Percentiles rank a stretch among this genome's conserved stretches.
phyloP scores from a whole-genome alignment of 805 yeast genomes.

The Ogataea minuta region DNA sequence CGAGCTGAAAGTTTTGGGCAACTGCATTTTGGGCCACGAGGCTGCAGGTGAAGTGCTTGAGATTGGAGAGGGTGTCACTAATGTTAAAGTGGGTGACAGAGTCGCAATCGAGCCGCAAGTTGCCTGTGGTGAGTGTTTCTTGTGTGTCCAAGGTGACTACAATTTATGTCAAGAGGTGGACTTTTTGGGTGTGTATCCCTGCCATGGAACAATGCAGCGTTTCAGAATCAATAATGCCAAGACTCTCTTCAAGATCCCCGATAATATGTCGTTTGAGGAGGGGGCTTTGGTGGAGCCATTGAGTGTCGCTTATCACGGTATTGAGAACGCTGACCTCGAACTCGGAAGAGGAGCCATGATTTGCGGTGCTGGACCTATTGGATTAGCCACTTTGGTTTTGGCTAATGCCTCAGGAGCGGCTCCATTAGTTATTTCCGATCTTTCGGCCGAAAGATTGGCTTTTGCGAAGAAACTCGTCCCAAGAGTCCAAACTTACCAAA shows the following conservation, averaged over 20 bases:
- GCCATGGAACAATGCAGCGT: constrained; percentile 41
- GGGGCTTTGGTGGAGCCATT: constrained; percentile 59
- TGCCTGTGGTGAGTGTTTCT: constrained; percentile 44
- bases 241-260: constrained; percentile 39
- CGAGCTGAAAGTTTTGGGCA: constrained; percentile 37
- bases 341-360: constrained; percentile 49
- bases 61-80: constrained; percentile 47
- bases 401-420: constrained; percentile 54
- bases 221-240: constrained; percentile 33
- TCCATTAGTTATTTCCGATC: constrained; percentile 51
- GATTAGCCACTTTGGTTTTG: constrained; percentile 45
- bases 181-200: constrained; percentile 39
- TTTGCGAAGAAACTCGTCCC: constrained; percentile 49
- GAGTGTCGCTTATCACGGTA: constrained; percentile 52
- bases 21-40: constrained; percentile 46
- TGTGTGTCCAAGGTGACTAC: constrained; percentile 40
- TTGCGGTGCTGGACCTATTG: constrained; percentile 63
- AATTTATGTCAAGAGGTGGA: constrained; percentile 40
- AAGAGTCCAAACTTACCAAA: constrained; percentile 42
- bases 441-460: constrained; percentile 42
- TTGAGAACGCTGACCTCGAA: constrained; percentile 43
- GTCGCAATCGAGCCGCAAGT: constrained; percentile 56
- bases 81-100: constrained; percentile 44
- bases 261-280: constrained; percentile 44
- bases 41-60: constrained; percentile 45